phyloP scores from a whole-genome alignment of 495 filamentous ascomycete species.

The Chlorociboria aeruginascens region DNA sequence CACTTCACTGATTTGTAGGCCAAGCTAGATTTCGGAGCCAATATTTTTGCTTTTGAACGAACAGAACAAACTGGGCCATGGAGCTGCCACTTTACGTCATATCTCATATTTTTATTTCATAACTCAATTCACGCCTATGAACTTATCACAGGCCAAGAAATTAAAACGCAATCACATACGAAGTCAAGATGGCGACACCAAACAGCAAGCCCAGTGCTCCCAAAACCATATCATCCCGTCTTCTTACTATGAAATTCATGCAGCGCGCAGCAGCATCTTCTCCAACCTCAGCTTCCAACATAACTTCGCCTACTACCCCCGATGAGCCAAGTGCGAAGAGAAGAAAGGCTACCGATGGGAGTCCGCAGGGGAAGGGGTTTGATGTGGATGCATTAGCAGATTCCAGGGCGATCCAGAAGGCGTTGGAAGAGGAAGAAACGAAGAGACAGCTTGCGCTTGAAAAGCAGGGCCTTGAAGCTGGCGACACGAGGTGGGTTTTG shows the following conservation, averaged over 20 bases:
- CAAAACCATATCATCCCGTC: slow-evolving; percentile 74
- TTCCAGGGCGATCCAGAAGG: slow-evolving; percentile 47
- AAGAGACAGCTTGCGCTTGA: slow-evolving; percentile 61
- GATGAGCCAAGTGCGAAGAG: slow-evolving; percentile 38
- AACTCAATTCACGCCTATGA: no score
- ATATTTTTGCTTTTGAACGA: no score
- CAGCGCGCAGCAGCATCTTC: slow-evolving; percentile 65
- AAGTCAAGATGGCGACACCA: slow-evolving; percentile 9
- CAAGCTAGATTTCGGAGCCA: no score
- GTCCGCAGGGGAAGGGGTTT: slow-evolving; percentile 12
- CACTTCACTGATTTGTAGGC: no score
- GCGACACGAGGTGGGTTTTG: slow-evolving; percentile 84
- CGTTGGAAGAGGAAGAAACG: slow-evolving; percentile 61
- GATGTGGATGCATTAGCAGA: slow-evolving; percentile 26
- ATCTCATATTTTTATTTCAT: no score
- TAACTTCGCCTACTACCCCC: slow-evolving; percentile 26
- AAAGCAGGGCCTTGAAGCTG: slow-evolving; percentile 57
- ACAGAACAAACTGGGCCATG: no score
- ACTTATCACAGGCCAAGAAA: no score
- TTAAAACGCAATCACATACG: no score
- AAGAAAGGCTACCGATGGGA: slow-evolving; percentile 29
- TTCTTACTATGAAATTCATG: slow-evolving; percentile 99
- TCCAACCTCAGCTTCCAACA: slow-evolving; percentile 22
- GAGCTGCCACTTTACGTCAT: no score
- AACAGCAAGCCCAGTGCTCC: slow-evolving; percentile 24